Evolutionary conservation across 2,329 filamentous ascomycete species (phyloP).

Genomic region (Trichoderma endophyticum): DNA sequence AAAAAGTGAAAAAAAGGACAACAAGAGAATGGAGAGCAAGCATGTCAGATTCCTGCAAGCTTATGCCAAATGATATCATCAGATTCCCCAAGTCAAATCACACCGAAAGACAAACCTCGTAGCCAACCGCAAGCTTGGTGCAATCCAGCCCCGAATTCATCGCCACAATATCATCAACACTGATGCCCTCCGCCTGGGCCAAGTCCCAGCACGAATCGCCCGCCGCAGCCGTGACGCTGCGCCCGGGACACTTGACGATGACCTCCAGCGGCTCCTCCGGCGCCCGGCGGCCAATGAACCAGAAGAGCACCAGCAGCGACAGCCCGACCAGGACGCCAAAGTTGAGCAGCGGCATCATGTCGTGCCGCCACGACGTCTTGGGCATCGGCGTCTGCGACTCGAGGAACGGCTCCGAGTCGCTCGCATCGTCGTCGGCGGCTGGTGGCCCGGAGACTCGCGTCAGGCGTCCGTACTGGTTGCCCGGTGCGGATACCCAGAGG

Average conservation of each 20-base stretch:
- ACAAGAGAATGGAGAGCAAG: background rate
- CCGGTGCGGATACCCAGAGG: slow-evolving; percentile 49
- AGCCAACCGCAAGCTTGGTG: slow-evolving; percentile 41
- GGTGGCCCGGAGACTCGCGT: slow-evolving; percentile 35
- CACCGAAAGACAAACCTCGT: slow-evolving; percentile 44
- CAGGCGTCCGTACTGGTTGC: slow-evolving; percentile 48
- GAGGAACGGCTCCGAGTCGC: slow-evolving; percentile 34
- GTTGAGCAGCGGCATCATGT: slow-evolving; percentile 55
- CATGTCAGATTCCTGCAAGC: background rate
- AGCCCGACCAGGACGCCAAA: slow-evolving; percentile 54
- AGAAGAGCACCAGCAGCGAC: slow-evolving; percentile 49
- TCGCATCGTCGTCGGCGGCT: slow-evolving; percentile 25
- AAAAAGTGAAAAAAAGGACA: background rate
- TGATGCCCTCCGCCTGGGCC: slow-evolving; percentile 40
- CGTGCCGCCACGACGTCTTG: slow-evolving; percentile 47
- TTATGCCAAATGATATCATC: background rate
- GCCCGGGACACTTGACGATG: slow-evolving; percentile 29
- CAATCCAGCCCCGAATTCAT: slow-evolving; percentile 49
- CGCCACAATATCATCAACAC: slow-evolving; percentile 44
- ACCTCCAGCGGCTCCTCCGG: slow-evolving; percentile 16
- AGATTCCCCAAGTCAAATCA: background rate
- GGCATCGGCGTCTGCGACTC: slow-evolving; percentile 21
- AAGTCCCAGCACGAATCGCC: slow-evolving; percentile 56
- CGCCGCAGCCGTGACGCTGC: slow-evolving; percentile 39
- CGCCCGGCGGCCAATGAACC: slow-evolving; percentile 41